Base-by-base conservation (phyloP, 2,329 filamentous ascomycete genomes). In the Sclerotinia sclerotiorum region DNA sequence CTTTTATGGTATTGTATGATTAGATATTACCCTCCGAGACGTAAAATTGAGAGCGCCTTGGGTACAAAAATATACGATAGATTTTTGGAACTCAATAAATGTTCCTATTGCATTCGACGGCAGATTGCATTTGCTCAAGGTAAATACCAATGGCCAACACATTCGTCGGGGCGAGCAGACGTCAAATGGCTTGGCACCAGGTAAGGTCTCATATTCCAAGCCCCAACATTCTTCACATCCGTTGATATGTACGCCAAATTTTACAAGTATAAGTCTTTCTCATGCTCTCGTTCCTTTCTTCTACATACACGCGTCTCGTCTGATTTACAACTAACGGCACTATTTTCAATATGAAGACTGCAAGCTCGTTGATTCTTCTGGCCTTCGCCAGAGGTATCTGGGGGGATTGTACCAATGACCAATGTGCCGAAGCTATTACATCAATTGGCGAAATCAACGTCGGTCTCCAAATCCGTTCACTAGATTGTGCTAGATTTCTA, bases 381-480 rank as follows among this genome's bases (percentile, higher is more conserved):
- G 55, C 46, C 44, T 65, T 46, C 29, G n/a, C 24, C 27, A 46
- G 24, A 54, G 35, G 27, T 8, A 60, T 66, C 35, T 32, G 44
- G 13, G 67, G 39, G 15, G 32, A 10, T 46, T 69, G 67, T 39
- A n/a, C 32, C 7, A 46, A 66, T 42, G 4, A 49, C n/a, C 29
- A 56, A 56, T 69, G 67, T 61, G 67, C 61, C 27, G 21, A 54
- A 11, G 67, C 62, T 3, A 35, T 69, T 42, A 69, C 67, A 48
- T 35, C 52, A 5, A 51, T 69, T 54, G 61, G 67, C 7, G 46
- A 65, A 27, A 65, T 69, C n/a, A 27, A 65, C 17, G 24, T 58
- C 2, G 49, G 62, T n/a, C 54, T 69, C 1, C 56, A 52, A 21
- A 66, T n/a, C 48, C 61, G 67, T 42, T 66, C 67, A 35, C n/a